Evolutionary conservation across 1,139 yeast species (phyloP).

Genomic region (Meyerozyma elateridarum): DNA sequence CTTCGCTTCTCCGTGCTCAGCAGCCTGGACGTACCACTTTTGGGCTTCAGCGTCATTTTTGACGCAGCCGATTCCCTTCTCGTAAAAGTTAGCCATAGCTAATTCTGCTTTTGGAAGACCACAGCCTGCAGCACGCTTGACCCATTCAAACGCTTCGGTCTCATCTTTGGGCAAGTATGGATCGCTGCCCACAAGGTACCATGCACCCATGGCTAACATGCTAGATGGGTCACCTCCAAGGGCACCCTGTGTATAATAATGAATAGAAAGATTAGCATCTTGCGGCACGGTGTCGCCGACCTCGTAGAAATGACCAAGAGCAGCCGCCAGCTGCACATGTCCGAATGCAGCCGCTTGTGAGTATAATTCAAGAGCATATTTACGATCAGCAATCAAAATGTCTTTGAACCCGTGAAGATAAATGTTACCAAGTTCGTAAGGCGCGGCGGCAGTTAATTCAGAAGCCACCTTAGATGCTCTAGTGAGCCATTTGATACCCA

Average conservation of each 20-base stretch:
- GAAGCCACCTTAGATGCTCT: slow-evolving; percentile 83
- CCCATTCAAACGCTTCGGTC: slow-evolving; percentile 93
- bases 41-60: slow-evolving; percentile 54
- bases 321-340: slow-evolving; percentile 72
- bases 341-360: slow-evolving; percentile 89
- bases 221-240: slow-evolving; percentile 81
- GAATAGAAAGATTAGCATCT: slow-evolving; percentile 82
- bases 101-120: slow-evolving; percentile 81
- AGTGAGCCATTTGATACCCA: slow-evolving; percentile 90
- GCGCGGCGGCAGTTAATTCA: slow-evolving; percentile 86
- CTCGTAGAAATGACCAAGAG: slow-evolving; percentile 82
- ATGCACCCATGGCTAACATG: slow-evolving; percentile 92
- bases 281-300: slow-evolving; percentile 75
- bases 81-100: slow-evolving; percentile 80
- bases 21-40: slow-evolving; percentile 74
- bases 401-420: slow-evolving; percentile 83
- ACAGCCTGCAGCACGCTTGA: slow-evolving; percentile 72
- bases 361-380: slow-evolving; percentile 81
- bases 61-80: slow-evolving; percentile 83
- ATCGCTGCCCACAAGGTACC: slow-evolving; percentile 91
- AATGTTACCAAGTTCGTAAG: slow-evolving; percentile 84
- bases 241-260: slow-evolving; percentile 91
- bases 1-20: slow-evolving; percentile 65
- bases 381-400: slow-evolving; percentile 75
- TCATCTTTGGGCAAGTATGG: slow-evolving; percentile 77